phyloP scores from a whole-genome alignment of 371 early-diverging fungal species.

The Phascolomyces articulosus region DNA sequence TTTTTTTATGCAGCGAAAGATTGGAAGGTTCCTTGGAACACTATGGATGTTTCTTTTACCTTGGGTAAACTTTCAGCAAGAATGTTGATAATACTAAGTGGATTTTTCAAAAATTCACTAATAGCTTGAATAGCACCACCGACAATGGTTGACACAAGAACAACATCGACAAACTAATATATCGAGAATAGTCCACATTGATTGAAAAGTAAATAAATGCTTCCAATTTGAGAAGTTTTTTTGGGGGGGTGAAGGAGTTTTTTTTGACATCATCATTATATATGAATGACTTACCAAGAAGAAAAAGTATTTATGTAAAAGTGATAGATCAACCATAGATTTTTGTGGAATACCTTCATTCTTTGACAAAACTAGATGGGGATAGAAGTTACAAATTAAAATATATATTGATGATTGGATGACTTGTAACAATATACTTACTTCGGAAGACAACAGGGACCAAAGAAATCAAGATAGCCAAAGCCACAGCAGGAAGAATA shows the following conservation, averaged over 20 bases:
- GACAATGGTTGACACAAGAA: constrained; percentile 77
- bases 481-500: constrained; percentile 74
- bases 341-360: constrained; percentile 72
- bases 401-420: neutral
- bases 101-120: constrained; percentile 38
- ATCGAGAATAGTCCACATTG: too few species aligned
- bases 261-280: too few species aligned
- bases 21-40: too few species aligned
- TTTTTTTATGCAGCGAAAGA: too few species aligned
- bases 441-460: constrained; percentile 72
- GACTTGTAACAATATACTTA: constrained; percentile 18
- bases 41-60: too few species aligned
- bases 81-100: constrained; percentile 49
- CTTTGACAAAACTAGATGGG: constrained; percentile 46
- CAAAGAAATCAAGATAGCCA: constrained; percentile 73
- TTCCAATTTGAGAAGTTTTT: too few species aligned
- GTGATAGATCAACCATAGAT: constrained; percentile 62
- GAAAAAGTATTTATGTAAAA: constrained; percentile 73
- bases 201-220: too few species aligned
- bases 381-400: neutral
- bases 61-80: constrained; percentile 66
- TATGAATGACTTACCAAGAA: constrained; percentile 74
- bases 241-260: too few species aligned
- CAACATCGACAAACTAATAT: constrained; percentile 78
- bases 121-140: constrained; percentile 63